Evolutionary conservation across 2,329 filamentous ascomycete genomes (phyloP), one percentile per base, ranked within the genome.

Genomic region (Fusarium tupiense): DNA sequence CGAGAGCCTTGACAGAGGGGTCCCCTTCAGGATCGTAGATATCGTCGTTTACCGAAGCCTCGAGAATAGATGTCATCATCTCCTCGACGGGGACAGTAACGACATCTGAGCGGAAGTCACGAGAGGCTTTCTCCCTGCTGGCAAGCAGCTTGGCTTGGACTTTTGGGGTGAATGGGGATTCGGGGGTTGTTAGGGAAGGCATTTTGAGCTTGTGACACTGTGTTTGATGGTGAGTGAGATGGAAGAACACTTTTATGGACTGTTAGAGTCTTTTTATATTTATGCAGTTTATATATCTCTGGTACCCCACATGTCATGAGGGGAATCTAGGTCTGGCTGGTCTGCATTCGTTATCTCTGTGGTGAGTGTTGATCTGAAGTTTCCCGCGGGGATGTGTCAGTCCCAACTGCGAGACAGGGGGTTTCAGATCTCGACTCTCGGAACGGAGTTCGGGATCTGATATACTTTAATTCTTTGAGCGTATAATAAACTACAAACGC

Each of bases 61-160:
- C 67, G 24, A 79, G 62, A 44, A 79, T 78, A 52, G 77, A 76
- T 61, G 77, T 67, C 77, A 79, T 79, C 77, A 78, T 79, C 17
- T 69, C 63, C 31, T 79, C 75, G 5, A 73, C 66, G 4, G 76
- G 78, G 7, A 77, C 77, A 5, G 78, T 79, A 11, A 79, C 72
- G 20, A 79, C 78, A 77, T 79, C 78, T 44, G 77, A 78, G 40
- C 77, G 74, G 44, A 78, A 79, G 63, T 79, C 77, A 6, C 26
- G 76, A 71, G 24, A 78, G 63, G 57, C 76, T 72, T 31, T 77
- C 66, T 56, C 57, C n/a, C 61, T 40, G 41, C 38, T 69, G 19
- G 56, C 41, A 22, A 61, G 60, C 16, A 72, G 37, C 22, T 72
- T 72, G 10, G 70, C 70, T 41, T 58, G 41, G 16, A 72, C 64